Base-by-base conservation (phyloP, 257 asterid genomes). In the Solanum tarijense region DNA sequence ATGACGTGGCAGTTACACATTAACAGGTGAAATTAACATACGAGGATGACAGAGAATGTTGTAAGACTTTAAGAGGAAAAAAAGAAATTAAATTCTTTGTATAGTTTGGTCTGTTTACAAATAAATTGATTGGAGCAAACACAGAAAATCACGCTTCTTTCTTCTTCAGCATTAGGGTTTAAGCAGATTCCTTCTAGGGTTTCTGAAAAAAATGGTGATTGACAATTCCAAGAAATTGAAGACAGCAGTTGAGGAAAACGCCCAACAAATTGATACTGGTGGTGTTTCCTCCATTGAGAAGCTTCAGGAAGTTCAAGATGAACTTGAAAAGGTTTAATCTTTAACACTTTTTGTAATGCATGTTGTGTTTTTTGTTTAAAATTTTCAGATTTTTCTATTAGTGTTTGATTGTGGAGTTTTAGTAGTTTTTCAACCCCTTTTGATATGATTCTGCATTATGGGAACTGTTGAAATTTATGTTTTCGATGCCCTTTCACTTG, bases 241-340 rank as follows among this genome's bases (percentile, higher is more conserved):
- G 89, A 73, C 89, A 5, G 72, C 88, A 2, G 89, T 72, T 6
- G 93, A 90, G 74, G 95, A 89, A 35, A 92, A 91, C 41, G 27
- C 75, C 60, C 87, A 78, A 88, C 89, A 38, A 31, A 87, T 87
- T 85, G 89, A 71, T 83, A 71, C 27, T 71, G 90, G 90, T 8
- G 86, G 88, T 68, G 74, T 84, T 55, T 39, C 31, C 87, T 86
- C 94, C 55, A 88, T 92, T 38, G 92, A 92, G 83, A 91, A 90
- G 90, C 93, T 94, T 66, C 91, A 90, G 27, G 90, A 90, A 84
- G 87, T 91, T 35, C 96, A 93, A 68, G 92, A 91, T 0, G 93
- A 94, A 34, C 91, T 94, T 21, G 91, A 89, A 25, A 89, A 91
- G 96, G 96, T 94, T 52, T 27, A 6, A 52, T 62, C 4, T 35